Evolutionary conservation across 2,329 filamentous ascomycete genomes (phyloP), one percentile per base, ranked within the genome.

Genomic region (Rhynchosporium agropyri): DNA sequence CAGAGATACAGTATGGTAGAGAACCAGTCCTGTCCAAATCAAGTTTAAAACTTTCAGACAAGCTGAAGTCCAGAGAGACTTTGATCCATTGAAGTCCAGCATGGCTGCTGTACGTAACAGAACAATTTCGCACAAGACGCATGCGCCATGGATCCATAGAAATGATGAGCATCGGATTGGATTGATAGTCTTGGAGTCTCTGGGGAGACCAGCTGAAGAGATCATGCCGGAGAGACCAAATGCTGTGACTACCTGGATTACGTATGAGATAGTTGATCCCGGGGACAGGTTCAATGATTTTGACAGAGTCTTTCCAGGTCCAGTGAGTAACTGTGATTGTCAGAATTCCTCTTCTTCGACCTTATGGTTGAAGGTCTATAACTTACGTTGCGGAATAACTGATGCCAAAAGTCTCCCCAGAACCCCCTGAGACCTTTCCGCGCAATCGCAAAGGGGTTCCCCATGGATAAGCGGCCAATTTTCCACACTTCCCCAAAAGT

Each of bases 121-220:
- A 36, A 57, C 13, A 9, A 62, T 56, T 40, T 65, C 64, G 20
- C 40, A 45, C 12, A 65, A 40, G 3, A 63, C 64, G 38, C 53
- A 65, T 28, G 48, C 58, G 36, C 61, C 64, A 9, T 65, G 64
- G 10, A 65, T 57, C 65, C 65, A 67, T 40, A 66, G 61, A 42
- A 66, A 66, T 6, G 53, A 57, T 0, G 60, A 46, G 31, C 61
- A 63, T 45, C 36, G 40, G 20, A 58, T n/a, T 5, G 43, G 60
- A n/a, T 42, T 61, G 12, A 61, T 26, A 12, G 36, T 54, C 13
- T 56, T 12, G 13, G 62, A 40, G 26, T 55, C 46, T 31, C 12
- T 46, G 2, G 62, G 62, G 3, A 64, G 38, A 3, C 40, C 58
- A 3, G 60, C 50, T 38, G 60, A 57, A 13, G 64, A 56, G 3